Conservation (phyloP, 2,329 filamentous ascomycete genomes). For the Neonectria hederae region DNA sequence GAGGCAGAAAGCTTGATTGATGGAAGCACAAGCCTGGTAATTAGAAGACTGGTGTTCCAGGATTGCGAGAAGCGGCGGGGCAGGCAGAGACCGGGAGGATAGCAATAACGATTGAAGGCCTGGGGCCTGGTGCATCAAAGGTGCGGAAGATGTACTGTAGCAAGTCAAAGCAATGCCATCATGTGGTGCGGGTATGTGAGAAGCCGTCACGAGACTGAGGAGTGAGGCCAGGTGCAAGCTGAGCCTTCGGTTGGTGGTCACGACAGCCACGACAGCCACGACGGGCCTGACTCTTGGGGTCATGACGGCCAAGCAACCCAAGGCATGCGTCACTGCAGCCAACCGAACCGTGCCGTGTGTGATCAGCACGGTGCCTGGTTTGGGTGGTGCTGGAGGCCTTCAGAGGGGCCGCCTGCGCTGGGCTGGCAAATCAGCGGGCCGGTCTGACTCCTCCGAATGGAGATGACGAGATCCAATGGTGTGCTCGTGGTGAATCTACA, state of each 20-base stretch:
- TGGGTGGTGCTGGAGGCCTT: conserved; percentile 2
- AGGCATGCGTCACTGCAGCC: conserved; percentile 40
- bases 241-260: conserved; percentile 18
- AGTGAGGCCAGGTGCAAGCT: conserved; percentile 11
- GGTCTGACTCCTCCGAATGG: background rate
- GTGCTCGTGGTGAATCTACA: background rate
- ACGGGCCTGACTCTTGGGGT: background rate
- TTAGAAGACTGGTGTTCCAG: too few species aligned
- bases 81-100: background rate
- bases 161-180: conserved; percentile 28
- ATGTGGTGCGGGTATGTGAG: conserved; percentile 31
- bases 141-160: background rate
- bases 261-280: conserved; percentile 19
- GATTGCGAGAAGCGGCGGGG: background rate
- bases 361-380: conserved; percentile 28
- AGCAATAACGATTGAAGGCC: background rate
- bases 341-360: conserved; percentile 31
- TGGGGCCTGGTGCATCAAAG: background rate
- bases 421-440: conserved; percentile 12
- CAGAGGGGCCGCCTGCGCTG: background rate
- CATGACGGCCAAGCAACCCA: conserved; percentile 3
- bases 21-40: background rate
- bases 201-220: conserved; percentile 34
- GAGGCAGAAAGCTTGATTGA: conserved; percentile 3
- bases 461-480: background rate